Base-by-base conservation (phyloP, 2,329 filamentous ascomycete genomes). In the Iodosphaeria phyllophila region DNA sequence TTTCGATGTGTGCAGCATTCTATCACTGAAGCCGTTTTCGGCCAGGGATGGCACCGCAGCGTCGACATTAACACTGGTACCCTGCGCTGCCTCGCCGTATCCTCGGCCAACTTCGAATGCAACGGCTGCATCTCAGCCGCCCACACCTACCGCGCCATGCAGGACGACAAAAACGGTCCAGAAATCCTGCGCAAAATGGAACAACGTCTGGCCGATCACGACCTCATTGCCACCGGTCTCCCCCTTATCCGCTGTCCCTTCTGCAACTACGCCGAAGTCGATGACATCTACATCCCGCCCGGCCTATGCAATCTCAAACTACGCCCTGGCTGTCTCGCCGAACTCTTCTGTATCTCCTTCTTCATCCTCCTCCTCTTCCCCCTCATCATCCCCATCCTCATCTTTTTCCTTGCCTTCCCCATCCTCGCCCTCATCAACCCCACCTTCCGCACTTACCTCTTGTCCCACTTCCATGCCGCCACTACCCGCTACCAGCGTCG, bases 211-310 rank as follows among this genome's bases (percentile, higher is more conserved):
- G 74, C 77, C 3, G 74, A 76, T 29, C 78, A 92, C 37, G 69
- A 61, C 12, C 61, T 98, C 2, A 50, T 77, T 14, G 72, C 75
- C 28, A 78, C 75, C 13, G 64, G 69, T 13, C 51, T 92, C 5
- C 74, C 77, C 3, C 63, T 95, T 2, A 60, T 89, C 23, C 72
- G 74, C 19, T 95, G 89, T 40, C 83, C 84, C 0, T 93, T 91
- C 43, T 98, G 86, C 56, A 63, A 62, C 35, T 98, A 95, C 42
- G 82, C 82, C 16, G 89, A 95, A 54, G 61, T 83, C 14, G 82
- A 93, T 46, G 74, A 79, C 28, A 54, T 76, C 11, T 79, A 78
- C 42, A 55, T 74, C 13, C 71, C 69, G 8, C 50, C 50, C 22
- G 59, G 51, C 35, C 33, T 64, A 21, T 51, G 50, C 35, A 58